Conservation (phyloP, 2,329 filamentous ascomycete genomes). For the Aspergillus floridensis region DNA sequence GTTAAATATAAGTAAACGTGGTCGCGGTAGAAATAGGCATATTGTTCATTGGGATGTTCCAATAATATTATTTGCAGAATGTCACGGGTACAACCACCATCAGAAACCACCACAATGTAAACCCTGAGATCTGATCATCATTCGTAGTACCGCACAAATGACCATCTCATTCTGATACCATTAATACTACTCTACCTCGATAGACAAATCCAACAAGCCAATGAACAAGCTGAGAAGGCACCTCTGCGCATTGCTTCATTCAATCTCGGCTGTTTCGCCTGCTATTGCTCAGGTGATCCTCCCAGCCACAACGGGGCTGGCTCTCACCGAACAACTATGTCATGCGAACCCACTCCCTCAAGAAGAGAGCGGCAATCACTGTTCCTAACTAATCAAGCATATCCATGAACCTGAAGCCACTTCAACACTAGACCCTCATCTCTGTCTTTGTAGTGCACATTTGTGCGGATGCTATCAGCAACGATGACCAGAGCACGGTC, state of each 20-base stretch:
- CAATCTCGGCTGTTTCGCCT: not conserved
- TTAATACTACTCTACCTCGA: not conserved
- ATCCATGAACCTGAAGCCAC: conserved; percentile 69
- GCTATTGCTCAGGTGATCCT: not conserved
- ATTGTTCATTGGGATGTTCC: not conserved
- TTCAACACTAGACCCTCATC: conserved; percentile 71
- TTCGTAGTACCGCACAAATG: not conserved
- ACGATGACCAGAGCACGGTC: conserved; percentile 82
- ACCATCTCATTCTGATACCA: not conserved
- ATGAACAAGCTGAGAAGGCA: no score
- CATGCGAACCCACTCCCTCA: not conserved
- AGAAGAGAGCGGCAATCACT: not conserved
- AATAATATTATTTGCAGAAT: not conserved
- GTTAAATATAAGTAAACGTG: no score
- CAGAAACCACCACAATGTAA: not conserved
- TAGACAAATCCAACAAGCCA: no score
- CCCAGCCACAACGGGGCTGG: not conserved
- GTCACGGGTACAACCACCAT: not conserved
- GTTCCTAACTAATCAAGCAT: conserved; percentile 41
- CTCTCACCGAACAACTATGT: not conserved
- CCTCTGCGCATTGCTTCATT: no score
- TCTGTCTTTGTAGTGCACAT: conserved; percentile 76
- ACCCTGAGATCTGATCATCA: not conserved
- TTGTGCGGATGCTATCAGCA: conserved; percentile 78
- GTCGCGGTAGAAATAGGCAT: no score